phyloP scores from a whole-genome alignment of 2,329 filamentous ascomycete genomes.

The Lachnellula suecica region DNA sequence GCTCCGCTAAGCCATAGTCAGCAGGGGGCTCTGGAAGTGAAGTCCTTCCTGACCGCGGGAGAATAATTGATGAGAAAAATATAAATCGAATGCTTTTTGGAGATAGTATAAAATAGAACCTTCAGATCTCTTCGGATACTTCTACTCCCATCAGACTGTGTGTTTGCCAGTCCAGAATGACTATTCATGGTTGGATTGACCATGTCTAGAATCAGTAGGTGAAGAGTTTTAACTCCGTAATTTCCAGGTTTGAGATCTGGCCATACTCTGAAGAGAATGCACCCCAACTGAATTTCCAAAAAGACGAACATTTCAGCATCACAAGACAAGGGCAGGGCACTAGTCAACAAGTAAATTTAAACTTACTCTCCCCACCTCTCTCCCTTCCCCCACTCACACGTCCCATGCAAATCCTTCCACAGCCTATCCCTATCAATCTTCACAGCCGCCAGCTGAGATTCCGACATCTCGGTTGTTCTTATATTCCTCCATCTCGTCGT shows the following conservation, averaged over 20 bases:
- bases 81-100: no score
- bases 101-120: no score
- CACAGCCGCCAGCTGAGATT: constrained; percentile 49
- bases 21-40: neutral
- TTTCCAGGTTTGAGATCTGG: no score
- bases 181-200: no score
- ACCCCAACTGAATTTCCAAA: neutral
- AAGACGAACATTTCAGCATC: neutral
- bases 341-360: neutral
- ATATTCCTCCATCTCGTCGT: constrained; percentile 13
- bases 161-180: no score
- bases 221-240: no score
- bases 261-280: no score
- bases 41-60: neutral
- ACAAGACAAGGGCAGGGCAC: neutral
- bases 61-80: neutral
- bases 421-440: constrained; percentile 59
- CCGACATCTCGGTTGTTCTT: constrained; percentile 38
- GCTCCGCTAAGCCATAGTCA: constrained; percentile 36
- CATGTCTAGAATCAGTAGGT: no score
- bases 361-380: constrained; percentile 67
- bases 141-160: no score
- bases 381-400: constrained; percentile 65
- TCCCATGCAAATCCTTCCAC: constrained; percentile 63
- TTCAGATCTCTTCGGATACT: no score